Conservation (phyloP, 2,329 filamentous ascomycete genomes). For the Arthrocladium fulminans region DNA sequence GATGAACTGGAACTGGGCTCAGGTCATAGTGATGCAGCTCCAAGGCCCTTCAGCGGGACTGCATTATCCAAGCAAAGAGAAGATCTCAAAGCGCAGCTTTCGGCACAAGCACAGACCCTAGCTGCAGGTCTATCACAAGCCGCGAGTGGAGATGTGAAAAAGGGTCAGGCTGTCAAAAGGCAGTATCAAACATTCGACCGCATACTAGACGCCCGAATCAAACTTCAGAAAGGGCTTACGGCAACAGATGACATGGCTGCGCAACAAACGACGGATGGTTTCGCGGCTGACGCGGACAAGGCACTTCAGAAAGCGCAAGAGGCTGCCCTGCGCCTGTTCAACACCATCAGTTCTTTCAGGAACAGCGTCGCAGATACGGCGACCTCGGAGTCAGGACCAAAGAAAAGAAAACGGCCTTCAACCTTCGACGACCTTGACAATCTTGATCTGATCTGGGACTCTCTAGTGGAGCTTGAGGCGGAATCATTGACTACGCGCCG, state of each 20-base stretch:
- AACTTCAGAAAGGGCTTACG: conserved; percentile 82
- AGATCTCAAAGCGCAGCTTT: conserved; percentile 58
- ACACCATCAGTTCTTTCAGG: conserved; percentile 48
- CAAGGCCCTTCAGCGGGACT: neutral
- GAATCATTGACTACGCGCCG: conserved; percentile 54
- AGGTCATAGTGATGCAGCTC: neutral
- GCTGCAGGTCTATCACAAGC: conserved; percentile 57
- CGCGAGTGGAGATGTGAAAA: conserved; percentile 67
- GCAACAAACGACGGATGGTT: neutral
- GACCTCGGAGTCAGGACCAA: conserved; percentile 20
- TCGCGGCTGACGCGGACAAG: conserved; percentile 25
- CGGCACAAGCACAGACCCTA: conserved; percentile 52
- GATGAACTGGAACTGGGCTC: too few relatives aligned
- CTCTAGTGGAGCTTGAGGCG: conserved; percentile 58
- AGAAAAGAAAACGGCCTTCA: conserved; percentile 43
- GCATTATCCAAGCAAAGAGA: conserved; percentile 36
- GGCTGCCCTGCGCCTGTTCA: conserved; percentile 77
- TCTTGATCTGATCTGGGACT: conserved; percentile 61
- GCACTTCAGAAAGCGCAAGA: conserved; percentile 70
- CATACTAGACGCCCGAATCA: conserved; percentile 81
- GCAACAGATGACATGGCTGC: conserved; percentile 35
- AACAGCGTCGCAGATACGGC: conserved; percentile 28
- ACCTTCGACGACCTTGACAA: conserved; percentile 43
- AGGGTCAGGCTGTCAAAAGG: conserved; percentile 75
- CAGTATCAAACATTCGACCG: conserved; percentile 82